A percentile compares a stretch with the other conserved stretches of the same genome.
phyloP scores from a whole-genome alignment of 257 asterid species.

The Cordia subcordata region DNA sequence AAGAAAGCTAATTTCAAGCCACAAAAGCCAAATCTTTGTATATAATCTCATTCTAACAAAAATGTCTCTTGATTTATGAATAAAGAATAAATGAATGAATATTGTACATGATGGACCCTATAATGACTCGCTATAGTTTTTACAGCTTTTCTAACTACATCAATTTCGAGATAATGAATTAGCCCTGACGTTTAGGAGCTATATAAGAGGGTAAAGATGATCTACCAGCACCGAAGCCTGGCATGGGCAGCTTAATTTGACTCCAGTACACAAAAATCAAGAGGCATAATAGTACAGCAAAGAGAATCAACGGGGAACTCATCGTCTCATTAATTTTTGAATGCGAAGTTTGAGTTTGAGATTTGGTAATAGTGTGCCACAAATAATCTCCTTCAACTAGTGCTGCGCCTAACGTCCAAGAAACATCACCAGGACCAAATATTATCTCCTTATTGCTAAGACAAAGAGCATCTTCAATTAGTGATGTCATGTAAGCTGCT shows the following conservation, averaged over 20 bases:
- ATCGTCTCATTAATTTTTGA: conserved; percentile 21
- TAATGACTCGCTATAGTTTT: no score
- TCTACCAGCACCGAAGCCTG: conserved; percentile 26
- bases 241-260: conserved; percentile 64
- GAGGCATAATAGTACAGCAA: conserved; percentile 36
- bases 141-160: neutral
- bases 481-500: conserved; percentile 58
- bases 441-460: conserved; percentile 47
- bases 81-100: no score
- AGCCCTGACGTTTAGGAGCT: conserved; percentile 22
- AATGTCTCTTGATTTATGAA: no score
- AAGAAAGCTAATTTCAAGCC: no score
- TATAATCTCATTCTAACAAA: no score
- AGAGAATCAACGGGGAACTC: conserved; percentile 43
- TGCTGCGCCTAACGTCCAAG: conserved; percentile 88
- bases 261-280: conserved; percentile 42
- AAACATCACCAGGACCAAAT: conserved; percentile 72
- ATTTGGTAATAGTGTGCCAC: conserved; percentile 32
- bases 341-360: conserved; percentile 13
- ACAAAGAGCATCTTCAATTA: conserved; percentile 60
- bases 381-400: conserved; percentile 56
- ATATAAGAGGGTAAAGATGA: conserved; percentile 50
- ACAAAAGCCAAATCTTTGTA: no score
- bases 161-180: neutral
- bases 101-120: no score